Evolutionary conservation across 345 rosid species (phyloP).

Genomic region (Eucalyptus tenuipes): DNA sequence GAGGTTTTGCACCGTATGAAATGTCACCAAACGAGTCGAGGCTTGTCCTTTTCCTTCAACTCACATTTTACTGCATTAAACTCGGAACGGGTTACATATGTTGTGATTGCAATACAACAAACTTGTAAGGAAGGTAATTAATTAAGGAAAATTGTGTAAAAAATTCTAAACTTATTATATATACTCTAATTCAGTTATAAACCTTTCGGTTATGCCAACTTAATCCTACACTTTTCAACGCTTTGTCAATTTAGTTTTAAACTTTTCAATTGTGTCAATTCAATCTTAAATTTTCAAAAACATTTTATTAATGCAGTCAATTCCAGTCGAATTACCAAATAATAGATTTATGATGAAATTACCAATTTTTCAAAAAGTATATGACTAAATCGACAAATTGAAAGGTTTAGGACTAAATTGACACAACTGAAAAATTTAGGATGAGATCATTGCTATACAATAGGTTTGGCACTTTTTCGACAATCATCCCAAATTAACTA

Average conservation of each 20-base stretch:
- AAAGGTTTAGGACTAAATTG: rapidly evolving
- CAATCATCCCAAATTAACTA: background rate
- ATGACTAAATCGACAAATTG: too few relatives aligned
- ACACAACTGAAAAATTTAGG: too few relatives aligned
- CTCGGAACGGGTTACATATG: background rate
- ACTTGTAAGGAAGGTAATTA: background rate
- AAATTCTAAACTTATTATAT: background rate
- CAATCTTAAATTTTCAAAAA: too few relatives aligned
- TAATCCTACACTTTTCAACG: rapidly evolving
- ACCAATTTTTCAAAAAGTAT: too few relatives aligned
- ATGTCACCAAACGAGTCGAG: background rate
- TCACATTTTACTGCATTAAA: background rate
- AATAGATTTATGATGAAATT: too few relatives aligned
- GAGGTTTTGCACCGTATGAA: background rate
- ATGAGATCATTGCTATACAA: rapidly evolving
- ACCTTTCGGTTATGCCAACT: background rate
- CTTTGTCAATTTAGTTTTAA: too few relatives aligned
- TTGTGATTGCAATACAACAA: background rate
- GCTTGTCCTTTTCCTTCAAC: background rate
- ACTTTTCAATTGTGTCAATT: background rate
- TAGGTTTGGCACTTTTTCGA: too few relatives aligned
- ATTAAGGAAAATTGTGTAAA: background rate
- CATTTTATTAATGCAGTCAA: too few relatives aligned
- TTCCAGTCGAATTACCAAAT: rapidly evolving
- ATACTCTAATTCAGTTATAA: too few relatives aligned